Conservation (phyloP, 768 basidiomycete species). For the Lactifluus pinguis region DNA sequence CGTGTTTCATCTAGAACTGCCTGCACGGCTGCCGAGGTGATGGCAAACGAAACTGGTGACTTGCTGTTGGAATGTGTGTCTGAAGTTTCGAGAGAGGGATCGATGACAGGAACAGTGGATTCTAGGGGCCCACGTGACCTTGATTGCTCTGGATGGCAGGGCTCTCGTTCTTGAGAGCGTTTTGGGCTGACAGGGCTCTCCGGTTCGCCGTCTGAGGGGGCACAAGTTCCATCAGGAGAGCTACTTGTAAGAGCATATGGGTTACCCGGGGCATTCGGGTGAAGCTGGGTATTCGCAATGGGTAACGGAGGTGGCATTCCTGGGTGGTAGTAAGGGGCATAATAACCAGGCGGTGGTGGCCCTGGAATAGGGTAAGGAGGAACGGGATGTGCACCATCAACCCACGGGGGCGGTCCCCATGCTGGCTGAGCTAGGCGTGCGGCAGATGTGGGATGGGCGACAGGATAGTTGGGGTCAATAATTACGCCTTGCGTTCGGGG, state of each 20-base stretch:
- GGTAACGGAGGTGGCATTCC: slow-evolving; percentile 24
- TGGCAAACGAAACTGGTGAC: slow-evolving; percentile 19
- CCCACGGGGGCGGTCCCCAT: slow-evolving; percentile 31
- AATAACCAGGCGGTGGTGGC: slow-evolving; percentile 12
- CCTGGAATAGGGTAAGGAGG: slow-evolving; percentile 15
- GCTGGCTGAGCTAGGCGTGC: slow-evolving; percentile 32
- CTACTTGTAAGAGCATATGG: neutral
- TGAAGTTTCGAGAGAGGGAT: slow-evolving; percentile 30
- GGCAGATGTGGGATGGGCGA: slow-evolving; percentile 46
- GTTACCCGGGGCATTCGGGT: neutral
- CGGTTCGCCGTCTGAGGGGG: slow-evolving; percentile 7
- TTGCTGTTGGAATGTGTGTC: slow-evolving; percentile 14
- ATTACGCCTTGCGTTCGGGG: slow-evolving; percentile 31
- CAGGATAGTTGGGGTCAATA: slow-evolving; percentile 35
- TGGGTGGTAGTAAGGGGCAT: slow-evolving; percentile 17
- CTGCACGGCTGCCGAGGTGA: slow-evolving; percentile 24
- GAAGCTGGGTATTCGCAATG: slow-evolving; percentile 4
- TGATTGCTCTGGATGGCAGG: neutral
- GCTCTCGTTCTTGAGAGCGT: slow-evolving; percentile 7
- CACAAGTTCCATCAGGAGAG: neutral
- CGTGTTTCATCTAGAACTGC: slow-evolving; percentile 30
- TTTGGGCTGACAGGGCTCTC: slow-evolving; percentile 2
- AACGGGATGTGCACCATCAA: slow-evolving; percentile 23
- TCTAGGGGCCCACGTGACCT: neutral
- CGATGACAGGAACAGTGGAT: slow-evolving; percentile 26